Evolutionary conservation across 148 eudicot species (phyloP), one percentile per base, ranked within the genome.

Genomic region (Nepenthes gracilis): DNA sequence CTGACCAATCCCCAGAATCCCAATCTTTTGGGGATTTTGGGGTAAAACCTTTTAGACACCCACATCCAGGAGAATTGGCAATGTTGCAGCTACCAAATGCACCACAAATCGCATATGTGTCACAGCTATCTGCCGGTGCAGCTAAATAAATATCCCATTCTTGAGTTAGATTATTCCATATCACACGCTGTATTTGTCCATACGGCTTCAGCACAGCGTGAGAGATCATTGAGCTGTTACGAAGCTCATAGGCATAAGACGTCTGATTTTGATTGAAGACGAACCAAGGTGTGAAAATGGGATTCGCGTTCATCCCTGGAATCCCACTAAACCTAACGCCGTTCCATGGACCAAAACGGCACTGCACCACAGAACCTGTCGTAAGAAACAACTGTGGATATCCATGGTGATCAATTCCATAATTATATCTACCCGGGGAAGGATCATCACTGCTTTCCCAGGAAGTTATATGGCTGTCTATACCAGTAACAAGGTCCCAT

Each of bases 71-170:
- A 2, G 73, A 14, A n/a, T 58, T 49, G 4, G 13, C 49, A 4
- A 58, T 63, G 53, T 71, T 69, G 55, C 96, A 87, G 32, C 32
- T 64, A 0, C 84, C 85, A 43, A 64, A 73, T 1, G 58, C 58
- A 12, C 96, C 96, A 68, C 96, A 88, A 2, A 15, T 49, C 0
- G 62, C 73, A 57, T 82, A 88, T 12, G 15, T 12, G 45, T 82
- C 84, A 66, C 90, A 88, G 0, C 36, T 23, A 38, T 64, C 57
- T 2, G 40, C 34, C 1, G 69, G 79, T 0, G 61, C 55, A 1
- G n/a, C 11, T 59, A 54, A 58, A 33, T 45, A 68, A 1, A 43
- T 9, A 0, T 4, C 4, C 96, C 96, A 88, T 5, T 35, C 58
- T 35, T 64, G 55, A 33, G 10, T 69, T 1, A 6, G 10, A 5